These are phyloP conservation scores for Articulospora tetracladia DNA, from an alignment of 495 filamentous ascomycete species.

Conservation along the genomic window DNA sequence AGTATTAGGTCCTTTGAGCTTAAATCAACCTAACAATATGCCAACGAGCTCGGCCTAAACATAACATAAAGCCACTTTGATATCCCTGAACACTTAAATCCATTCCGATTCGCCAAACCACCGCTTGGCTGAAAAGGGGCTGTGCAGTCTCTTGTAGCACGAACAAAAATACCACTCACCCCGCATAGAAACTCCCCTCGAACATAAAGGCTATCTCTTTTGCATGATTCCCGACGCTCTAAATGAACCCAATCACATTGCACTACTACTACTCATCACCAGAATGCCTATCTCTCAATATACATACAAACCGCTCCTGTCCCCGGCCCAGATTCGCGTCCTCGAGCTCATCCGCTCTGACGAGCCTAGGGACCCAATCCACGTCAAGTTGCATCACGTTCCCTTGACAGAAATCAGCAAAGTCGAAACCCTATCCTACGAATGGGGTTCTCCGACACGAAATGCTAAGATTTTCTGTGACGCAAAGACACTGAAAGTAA, in stretches of 20 bases:
- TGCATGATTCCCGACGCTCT: background rate
- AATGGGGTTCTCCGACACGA: background rate
- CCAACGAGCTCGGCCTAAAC: no score
- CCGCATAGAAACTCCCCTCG: background rate
- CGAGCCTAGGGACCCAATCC: background rate
- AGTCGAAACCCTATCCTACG: background rate
- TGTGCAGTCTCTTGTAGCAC: background rate
- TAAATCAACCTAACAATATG: no score
- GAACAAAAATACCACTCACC: background rate
- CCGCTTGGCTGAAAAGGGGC: background rate
- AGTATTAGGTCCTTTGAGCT: no score
- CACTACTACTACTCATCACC: no score
- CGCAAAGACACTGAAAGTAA: background rate
- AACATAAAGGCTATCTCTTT: background rate
- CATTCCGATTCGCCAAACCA: background rate
- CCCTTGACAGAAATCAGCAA: background rate
- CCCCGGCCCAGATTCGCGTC: background rate
- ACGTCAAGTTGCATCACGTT: background rate
- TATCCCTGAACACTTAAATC: no score
- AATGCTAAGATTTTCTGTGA: background rate
- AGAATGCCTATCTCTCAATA: no score
- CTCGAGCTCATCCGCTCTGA: background rate
- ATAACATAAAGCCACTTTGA: no score
- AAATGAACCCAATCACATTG: no score
- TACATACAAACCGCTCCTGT: background rate